A percentile compares a stretch with the other conserved stretches of the same genome.
Evolutionary conservation across 2,329 filamentous ascomycete species (phyloP).

Genomic region (Clarireedia homoeocarpa): DNA sequence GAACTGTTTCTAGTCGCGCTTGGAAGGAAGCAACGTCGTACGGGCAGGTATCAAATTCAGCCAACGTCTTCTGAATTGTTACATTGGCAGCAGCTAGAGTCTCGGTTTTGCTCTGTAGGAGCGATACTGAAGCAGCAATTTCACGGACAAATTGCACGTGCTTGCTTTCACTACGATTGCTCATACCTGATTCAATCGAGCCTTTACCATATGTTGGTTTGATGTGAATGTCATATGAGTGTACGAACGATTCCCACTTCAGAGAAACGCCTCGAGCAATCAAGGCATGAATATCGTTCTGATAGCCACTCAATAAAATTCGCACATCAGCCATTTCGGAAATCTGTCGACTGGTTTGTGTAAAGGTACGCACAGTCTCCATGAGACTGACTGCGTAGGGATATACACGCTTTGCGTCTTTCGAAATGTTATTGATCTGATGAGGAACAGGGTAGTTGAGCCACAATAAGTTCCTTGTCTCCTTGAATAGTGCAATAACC

Average conservation of each 20-base stretch:
- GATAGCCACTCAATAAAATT: slow-evolving; percentile 80
- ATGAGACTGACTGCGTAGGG: slow-evolving; percentile 96
- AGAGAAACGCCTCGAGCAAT: slow-evolving; percentile 82
- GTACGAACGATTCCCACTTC: slow-evolving; percentile 96
- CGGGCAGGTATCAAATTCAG: slow-evolving; percentile 74
- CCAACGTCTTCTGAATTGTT: slow-evolving; percentile 72
- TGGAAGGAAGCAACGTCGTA: slow-evolving; percentile 79
- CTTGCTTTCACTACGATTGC: slow-evolving; percentile 69
- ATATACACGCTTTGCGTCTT: slow-evolving; percentile 97
- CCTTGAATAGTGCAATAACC: slow-evolving; percentile 96
- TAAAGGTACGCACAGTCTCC: slow-evolving; percentile 93
- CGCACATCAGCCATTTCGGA: slow-evolving; percentile 79
- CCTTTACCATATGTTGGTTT: slow-evolving; percentile 54
- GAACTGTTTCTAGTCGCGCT: slow-evolving; percentile 73
- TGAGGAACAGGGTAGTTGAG: slow-evolving; percentile 92
- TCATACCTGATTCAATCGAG: slow-evolving; percentile 48
- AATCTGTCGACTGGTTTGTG: slow-evolving; percentile 81
- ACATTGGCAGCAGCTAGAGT: slow-evolving; percentile 71
- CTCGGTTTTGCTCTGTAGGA: slow-evolving; percentile 80
- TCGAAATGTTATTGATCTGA: slow-evolving; percentile 88
- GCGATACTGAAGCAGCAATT: slow-evolving; percentile 78
- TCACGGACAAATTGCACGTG: slow-evolving; percentile 96
- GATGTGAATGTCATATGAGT: slow-evolving; percentile 87
- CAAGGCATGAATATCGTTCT: slow-evolving; percentile 79
- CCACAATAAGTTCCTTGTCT: slow-evolving; percentile 93